A percentile compares a stretch with the other conserved stretches of the same genome.
These are phyloP conservation scores for Raphanus raphanistrum DNA, from an alignment of 345 rosid species.

Conservation along the genomic window DNA sequence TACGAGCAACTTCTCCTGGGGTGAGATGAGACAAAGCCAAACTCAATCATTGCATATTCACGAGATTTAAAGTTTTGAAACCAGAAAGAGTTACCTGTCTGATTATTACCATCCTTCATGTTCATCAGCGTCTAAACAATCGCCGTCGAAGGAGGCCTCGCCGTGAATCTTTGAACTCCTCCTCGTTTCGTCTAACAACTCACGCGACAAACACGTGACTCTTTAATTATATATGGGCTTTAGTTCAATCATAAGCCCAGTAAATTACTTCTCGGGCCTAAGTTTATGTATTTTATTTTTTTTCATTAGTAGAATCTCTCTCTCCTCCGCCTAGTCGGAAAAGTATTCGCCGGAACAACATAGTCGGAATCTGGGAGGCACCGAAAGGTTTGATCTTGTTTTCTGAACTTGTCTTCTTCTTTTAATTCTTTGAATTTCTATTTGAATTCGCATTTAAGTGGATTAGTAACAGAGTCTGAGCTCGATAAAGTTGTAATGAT, in stretches of 20 bases:
- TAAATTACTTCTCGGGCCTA: background rate
- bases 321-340: constrained; percentile 22
- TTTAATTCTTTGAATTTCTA: background rate
- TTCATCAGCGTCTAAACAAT: constrained; percentile 24
- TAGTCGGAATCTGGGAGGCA: constrained; percentile 3
- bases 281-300: background rate
- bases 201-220: constrained; percentile 32
- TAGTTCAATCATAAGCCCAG: background rate
- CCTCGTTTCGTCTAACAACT: background rate
- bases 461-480: constrained; percentile 12
- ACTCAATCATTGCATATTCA: background rate
- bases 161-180: background rate
- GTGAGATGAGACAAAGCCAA: background rate
- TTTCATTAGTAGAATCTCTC: background rate
- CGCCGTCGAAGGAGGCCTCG: background rate
- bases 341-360: background rate
- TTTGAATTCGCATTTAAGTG: background rate
- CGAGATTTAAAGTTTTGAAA: background rate
- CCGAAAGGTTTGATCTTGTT: background rate
- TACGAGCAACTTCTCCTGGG: constrained; percentile 35
- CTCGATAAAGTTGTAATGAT: background rate
- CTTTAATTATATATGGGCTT: constrained; percentile 15
- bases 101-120: constrained; percentile 17
- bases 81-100: constrained; percentile 3
- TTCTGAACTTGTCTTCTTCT: background rate